Conservation (phyloP, 1,139 yeast species). For the Blastobotrys persicus region DNA sequence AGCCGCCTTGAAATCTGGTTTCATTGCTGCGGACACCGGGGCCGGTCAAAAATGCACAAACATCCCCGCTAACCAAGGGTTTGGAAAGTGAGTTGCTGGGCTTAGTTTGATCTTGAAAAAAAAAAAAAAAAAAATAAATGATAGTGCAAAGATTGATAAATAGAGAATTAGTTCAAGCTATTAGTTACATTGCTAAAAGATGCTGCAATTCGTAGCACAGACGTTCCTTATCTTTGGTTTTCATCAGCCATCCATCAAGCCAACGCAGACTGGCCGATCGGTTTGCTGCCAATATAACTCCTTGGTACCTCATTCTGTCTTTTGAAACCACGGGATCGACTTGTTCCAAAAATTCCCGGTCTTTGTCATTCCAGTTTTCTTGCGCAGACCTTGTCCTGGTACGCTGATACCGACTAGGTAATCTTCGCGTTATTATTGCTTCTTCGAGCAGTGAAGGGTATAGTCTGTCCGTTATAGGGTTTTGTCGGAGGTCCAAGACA, state of each 20-base stretch:
- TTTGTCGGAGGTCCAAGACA: slow-evolving; percentile 35
- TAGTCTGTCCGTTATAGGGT: slow-evolving; percentile 33
- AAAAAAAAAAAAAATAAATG: too few species aligned
- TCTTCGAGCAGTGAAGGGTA: slow-evolving; percentile 29
- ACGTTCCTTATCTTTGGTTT: not conserved
- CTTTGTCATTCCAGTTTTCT: slow-evolving; percentile 24
- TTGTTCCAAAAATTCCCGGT: slow-evolving; percentile 20
- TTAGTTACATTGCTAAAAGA: too few species aligned
- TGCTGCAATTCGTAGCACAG: too few species aligned
- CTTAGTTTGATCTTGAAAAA: too few species aligned
- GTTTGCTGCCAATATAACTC: slow-evolving; percentile 1
- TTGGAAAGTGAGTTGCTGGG: too few species aligned
- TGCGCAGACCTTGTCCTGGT: slow-evolving; percentile 23
- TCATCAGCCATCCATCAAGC: slow-evolving; percentile 1
- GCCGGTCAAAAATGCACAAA: too few species aligned
- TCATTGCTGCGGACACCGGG: too few species aligned
- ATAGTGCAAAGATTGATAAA: too few species aligned
- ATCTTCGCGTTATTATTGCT: slow-evolving; percentile 9
- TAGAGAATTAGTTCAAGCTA: too few species aligned
- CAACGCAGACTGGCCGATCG: not conserved
- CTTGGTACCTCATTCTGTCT: not conserved
- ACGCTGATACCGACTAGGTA: slow-evolving; percentile 20
- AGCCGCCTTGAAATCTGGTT: too few species aligned
- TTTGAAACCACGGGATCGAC: not conserved
- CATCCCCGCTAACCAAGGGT: too few species aligned